Base-by-base conservation (phyloP, 495 filamentous ascomycete genomes). In the Bacidia rubella region DNA sequence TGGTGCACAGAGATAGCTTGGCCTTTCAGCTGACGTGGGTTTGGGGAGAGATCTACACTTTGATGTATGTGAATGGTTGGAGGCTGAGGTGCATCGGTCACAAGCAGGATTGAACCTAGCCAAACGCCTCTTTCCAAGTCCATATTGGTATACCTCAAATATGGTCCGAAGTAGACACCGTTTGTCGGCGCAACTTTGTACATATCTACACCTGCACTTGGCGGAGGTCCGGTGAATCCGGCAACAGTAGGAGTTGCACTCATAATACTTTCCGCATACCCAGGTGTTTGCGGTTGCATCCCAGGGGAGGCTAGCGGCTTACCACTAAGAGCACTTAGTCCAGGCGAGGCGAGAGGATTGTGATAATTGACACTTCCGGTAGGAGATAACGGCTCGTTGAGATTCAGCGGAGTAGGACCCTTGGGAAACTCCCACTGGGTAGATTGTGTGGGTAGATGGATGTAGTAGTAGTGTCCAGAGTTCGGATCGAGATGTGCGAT, bases 401-500 rank as follows among this genome's bases (percentile, higher is more conserved):
- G 74, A 60, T 85, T 83, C 53, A 93, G 65, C 3, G 89, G 86
- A 3, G 85, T 90, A 3, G 88, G 86, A 0, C 86, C 87, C 67
- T 95, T 94, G 20, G 92, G 92, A 61, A 95, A 95, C 58, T 98
- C 92, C 92, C 92, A 98, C 64, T 98, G 92, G 11, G 92, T 98
- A 2, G 88, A 87, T 62, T 96, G 92, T 0, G 92, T 90, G 10
- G 92, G 83, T 17, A 98, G 76, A 64, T 98, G 93, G 56, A 98
- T 98, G 63, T 98, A 98, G 63, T 98, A 98, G 64, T 97, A 98
- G 62, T 96, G 92, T 5, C 93, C 92, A 2, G 89, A 95, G 61
- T 82, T 95, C 39, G 85, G 84, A 62, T 98, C 92, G 5, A 97
- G 74, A 62, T 97, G 93, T 11, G 93, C 90, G 63, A 97, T 97